Conservation (phyloP, 768 basidiomycete species). For the Mycena rebaudengoi region DNA sequence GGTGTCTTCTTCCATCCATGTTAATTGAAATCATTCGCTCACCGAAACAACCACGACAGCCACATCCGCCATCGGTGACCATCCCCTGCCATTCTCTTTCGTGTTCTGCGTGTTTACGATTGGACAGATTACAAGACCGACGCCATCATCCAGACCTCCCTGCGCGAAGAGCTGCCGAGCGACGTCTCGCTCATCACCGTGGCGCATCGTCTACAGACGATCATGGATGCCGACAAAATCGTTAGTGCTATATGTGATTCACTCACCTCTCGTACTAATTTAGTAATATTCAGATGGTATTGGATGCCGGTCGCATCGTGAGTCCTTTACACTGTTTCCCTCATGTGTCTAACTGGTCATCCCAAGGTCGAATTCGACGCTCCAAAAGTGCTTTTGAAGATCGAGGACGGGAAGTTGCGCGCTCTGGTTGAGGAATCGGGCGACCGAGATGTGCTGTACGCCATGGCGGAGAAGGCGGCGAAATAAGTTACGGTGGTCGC, state of each 20-base stretch:
- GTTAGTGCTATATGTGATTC: constrained; percentile 10
- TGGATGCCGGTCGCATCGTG: constrained; percentile 21
- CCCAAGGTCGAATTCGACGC: too few species aligned
- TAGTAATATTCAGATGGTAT: constrained; percentile 14
- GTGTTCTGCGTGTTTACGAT: neutral
- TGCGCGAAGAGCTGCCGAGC: constrained; percentile 25
- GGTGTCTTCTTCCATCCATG: neutral
- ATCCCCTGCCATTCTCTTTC: too few species aligned
- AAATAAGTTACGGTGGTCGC: too few species aligned
- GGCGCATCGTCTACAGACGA: constrained; percentile 17
- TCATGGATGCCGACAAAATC: constrained; percentile 19
- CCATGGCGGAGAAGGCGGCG: too few species aligned
- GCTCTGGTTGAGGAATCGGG: too few species aligned
- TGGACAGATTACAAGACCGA: constrained; percentile 44
- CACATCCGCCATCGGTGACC: constrained; percentile 24
- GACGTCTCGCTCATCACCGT: constrained; percentile 15
- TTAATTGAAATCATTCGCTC: neutral
- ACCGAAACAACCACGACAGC: neutral
- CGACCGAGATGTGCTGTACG: too few species aligned
- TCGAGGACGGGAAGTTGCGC: too few species aligned
- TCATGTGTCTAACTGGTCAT: too few species aligned
- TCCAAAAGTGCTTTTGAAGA: too few species aligned
- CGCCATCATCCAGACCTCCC: constrained; percentile 49
- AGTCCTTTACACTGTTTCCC: too few species aligned
- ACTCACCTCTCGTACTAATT: neutral